Percentiles rank a stretch among this genome's conserved stretches.
Evolutionary conservation across 2,329 filamentous ascomycete genomes (phyloP).

Genomic region (Exophiala spinifera): DNA sequence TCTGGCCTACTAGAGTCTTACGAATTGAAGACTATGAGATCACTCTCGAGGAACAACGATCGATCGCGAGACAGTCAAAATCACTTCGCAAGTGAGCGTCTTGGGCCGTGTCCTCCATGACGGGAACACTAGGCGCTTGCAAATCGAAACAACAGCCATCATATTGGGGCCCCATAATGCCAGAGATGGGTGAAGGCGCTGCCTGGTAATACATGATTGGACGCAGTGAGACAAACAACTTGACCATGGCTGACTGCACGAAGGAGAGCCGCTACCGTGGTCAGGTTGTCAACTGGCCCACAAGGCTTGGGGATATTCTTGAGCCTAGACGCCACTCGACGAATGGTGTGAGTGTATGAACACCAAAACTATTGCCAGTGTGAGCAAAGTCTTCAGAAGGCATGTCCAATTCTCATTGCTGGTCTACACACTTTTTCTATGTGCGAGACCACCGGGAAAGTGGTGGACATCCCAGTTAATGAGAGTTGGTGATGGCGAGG

Average conservation of each 20-base stretch:
- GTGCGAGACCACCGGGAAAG: too few species aligned
- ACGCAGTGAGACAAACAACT: too few species aligned
- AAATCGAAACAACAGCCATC: neutral
- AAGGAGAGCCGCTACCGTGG: neutral
- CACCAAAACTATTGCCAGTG: too few species aligned
- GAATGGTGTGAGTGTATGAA: too few species aligned
- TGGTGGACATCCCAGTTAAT: too few species aligned
- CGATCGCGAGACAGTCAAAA: conserved; percentile 7
- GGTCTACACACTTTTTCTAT: too few species aligned
- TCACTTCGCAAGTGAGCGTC: conserved; percentile 2
- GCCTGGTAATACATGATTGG: too few species aligned
- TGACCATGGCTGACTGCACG: neutral
- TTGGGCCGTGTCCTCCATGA: neutral
- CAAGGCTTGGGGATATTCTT: neutral
- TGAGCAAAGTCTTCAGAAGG: too few species aligned
- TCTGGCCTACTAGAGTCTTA: conserved; percentile 75
- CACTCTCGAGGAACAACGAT: conserved; percentile 44
- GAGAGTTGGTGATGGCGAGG: too few species aligned
- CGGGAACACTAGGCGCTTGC: neutral
- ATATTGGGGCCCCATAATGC: neutral
- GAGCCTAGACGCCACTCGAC: neutral
- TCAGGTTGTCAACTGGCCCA: conserved; percentile 5
- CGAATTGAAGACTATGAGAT: conserved; percentile 69
- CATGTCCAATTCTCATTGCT: too few species aligned
- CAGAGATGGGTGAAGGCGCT: neutral